Evolutionary conservation across 2,329 filamentous ascomycete species (phyloP), one percentile per base, ranked within the genome.

Genomic region (Calonectria montana): DNA sequence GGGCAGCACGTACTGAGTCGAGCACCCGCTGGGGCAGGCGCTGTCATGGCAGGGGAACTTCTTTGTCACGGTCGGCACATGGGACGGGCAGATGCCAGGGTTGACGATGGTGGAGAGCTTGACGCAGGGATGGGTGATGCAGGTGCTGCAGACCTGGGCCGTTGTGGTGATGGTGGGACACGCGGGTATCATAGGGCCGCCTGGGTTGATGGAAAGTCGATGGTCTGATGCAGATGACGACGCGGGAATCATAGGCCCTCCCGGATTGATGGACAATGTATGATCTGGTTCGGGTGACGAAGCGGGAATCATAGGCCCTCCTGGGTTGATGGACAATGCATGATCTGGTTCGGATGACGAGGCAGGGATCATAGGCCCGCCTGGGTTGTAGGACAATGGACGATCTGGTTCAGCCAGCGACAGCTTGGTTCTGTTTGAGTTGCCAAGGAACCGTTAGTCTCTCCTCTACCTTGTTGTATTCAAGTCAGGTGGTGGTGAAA

Each of bases 131-230:
- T 73, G 75, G n/a, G 80, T 67, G 8, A 75, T 15, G 71, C 83
- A 85, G 6, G 81, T 83, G 21, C 77, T 74, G 75, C 83, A 85
- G 48, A 81, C 66, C 21, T 80, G 73, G 15, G 75, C 74, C 0
- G 81, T 83, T 37, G 77, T 73, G 13, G 81, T 83, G 16, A 83
- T 76, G 25, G 82, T 83, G 41, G 83, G 83, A 50, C 83, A 84
- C 7, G 68, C 65, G 1, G 69, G 57, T 13, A 63, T 65, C 31
- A 61, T 67, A 29, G 59, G 65, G 21, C 50, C 53, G 27, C 65
- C 53, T 12, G 53, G 65, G 41, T 67, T 59, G 27, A 66, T 10
- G 48, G 64, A 39, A 21, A 70, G 43, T 1, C 18, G 25, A 21
- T 12, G 35, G 12, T 59, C 29, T 59, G 18, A 29, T 37, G 31